Evolutionary conservation across 306 rosid genomes (phyloP).

Genomic region (Quercus wislizeni): DNA sequence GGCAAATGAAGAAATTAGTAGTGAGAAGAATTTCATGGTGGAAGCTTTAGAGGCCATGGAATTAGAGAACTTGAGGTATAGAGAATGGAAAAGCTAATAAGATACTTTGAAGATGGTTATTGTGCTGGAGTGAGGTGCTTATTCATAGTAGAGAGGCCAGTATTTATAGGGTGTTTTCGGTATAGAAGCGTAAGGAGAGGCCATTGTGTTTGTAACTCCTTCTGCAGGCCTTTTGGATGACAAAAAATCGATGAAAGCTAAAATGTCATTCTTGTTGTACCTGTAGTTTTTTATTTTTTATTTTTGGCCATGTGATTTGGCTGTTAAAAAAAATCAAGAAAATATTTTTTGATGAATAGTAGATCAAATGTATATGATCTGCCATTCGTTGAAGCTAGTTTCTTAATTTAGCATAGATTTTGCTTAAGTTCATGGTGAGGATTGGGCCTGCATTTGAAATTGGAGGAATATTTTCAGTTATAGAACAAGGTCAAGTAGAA

Average conservation of each 20-base stretch:
- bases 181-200: neutral
- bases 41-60: neutral
- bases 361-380: no score
- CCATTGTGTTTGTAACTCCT: neutral
- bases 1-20: conserved; percentile 11
- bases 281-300: neutral
- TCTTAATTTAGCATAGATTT: no score
- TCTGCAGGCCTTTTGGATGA: neutral
- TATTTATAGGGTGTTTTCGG: neutral
- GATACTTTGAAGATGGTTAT: neutral
- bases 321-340: neutral
- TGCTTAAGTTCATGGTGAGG: no score
- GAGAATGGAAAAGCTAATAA: neutral
- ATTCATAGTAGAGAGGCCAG: neutral
- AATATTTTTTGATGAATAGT: no score
- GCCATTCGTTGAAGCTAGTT: no score
- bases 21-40: conserved; percentile 17
- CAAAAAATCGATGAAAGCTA: neutral
- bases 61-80: neutral
- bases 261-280: neutral
- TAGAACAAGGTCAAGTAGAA: no score
- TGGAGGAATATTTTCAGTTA: no score
- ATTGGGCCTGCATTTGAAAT: no score
- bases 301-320: neutral
- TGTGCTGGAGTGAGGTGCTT: neutral